These are phyloP conservation scores for Trichoderma sp. DNA, from an alignment of 2,329 filamentous ascomycete genomes.

Conservation along the genomic window DNA sequence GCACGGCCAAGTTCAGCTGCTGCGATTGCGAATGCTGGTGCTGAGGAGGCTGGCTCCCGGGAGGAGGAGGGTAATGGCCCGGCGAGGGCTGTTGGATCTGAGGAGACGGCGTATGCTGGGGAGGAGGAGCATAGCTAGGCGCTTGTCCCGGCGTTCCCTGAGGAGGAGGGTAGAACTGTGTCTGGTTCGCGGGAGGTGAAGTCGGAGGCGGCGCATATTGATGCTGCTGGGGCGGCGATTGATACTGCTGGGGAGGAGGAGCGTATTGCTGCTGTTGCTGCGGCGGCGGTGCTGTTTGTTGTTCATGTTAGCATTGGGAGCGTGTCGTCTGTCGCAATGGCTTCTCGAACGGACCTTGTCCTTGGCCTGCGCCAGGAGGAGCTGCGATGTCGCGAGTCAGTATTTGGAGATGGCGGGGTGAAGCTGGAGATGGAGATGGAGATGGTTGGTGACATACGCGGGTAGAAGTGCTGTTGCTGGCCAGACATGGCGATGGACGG, in stretches of 20 bases:
- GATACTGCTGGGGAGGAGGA: slow-evolving; percentile 27
- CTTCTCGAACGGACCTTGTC: slow-evolving; percentile 22
- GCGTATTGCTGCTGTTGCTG: slow-evolving; percentile 27
- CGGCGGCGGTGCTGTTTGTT: not conserved
- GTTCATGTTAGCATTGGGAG: not conserved
- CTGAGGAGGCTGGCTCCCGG: slow-evolving; percentile 23
- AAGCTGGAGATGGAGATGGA: not conserved
- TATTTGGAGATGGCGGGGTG: not conserved
- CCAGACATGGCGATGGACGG: slow-evolving; percentile 36
- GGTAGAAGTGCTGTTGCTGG: slow-evolving; percentile 44
- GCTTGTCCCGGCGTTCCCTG: slow-evolving; percentile 21
- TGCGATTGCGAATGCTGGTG: slow-evolving; percentile 26
- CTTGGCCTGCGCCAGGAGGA: slow-evolving; percentile 39
- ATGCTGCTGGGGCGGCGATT: slow-evolving; percentile 25
- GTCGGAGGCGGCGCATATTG: slow-evolving; percentile 43
- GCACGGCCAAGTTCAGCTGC: slow-evolving; percentile 26
- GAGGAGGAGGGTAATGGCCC: slow-evolving; percentile 30
- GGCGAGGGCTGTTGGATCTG: slow-evolving; percentile 28
- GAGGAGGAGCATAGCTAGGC: slow-evolving; percentile 32
- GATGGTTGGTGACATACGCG: slow-evolving; percentile 39
- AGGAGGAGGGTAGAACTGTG: slow-evolving; percentile 42
- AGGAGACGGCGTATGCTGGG: slow-evolving; percentile 33
- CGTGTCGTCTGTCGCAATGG: not conserved
- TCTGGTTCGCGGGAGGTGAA: slow-evolving; percentile 46
- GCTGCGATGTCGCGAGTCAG: slow-evolving; percentile 31